Evolutionary conservation across 164 flowering plant species (phyloP).

Genomic region (Liriodendron chinense): DNA sequence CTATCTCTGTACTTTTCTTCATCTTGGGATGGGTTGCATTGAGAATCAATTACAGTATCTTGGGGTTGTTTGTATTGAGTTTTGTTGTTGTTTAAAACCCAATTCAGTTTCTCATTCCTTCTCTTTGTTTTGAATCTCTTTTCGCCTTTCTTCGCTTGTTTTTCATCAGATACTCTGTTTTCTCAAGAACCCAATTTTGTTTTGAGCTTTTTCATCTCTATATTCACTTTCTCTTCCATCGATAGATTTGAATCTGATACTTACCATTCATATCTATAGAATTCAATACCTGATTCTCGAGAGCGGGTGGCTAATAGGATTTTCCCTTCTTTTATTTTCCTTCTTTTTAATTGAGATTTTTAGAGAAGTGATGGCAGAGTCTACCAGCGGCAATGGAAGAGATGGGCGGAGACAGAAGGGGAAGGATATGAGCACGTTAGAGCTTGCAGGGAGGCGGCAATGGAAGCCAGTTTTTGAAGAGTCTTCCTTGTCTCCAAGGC

Average conservation of each 20-base stretch:
- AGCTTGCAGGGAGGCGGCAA: conserved; percentile 28
- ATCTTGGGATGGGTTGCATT: not conserved
- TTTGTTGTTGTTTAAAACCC: not conserved
- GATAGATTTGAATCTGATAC: not conserved
- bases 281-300: not conserved
- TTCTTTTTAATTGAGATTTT: not conserved
- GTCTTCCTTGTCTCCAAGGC: conserved; percentile 53
- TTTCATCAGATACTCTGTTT: not conserved
- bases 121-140: not conserved
- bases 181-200: not conserved
- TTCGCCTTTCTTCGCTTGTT: not conserved
- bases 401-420: conserved; percentile 1
- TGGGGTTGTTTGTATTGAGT: not conserved
- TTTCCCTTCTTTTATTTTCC: not conserved
- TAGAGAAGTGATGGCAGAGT: not conserved
- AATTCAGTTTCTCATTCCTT: not conserved
- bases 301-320: conserved; percentile 9
- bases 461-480: conserved; percentile 59
- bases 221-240: not conserved
- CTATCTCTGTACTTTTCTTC: not conserved
- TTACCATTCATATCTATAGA: not conserved
- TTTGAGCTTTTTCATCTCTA: not conserved
- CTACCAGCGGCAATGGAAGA: conserved; percentile 1
- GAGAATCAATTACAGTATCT: not conserved
- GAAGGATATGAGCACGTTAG: not conserved